Evolutionary conservation across 2,329 filamentous ascomycete genomes (phyloP).

Genomic region (Triangularia setosa): DNA sequence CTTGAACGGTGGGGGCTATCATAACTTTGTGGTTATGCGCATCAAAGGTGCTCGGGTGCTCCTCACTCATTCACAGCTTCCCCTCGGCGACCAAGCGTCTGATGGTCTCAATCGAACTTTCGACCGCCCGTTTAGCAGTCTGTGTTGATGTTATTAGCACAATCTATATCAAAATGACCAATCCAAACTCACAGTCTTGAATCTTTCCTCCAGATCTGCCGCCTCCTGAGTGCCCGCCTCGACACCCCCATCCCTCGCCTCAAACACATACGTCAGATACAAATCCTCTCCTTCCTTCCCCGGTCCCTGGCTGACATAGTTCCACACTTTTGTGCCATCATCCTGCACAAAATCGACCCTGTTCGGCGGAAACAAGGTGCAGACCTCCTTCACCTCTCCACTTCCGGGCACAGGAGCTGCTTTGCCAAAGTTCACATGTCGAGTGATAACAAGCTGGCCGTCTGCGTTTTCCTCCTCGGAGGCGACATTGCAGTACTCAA

Average conservation of each 20-base stretch:
- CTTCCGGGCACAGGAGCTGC: background rate
- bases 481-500: slow-evolving; percentile 25
- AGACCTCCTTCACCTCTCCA: slow-evolving; percentile 28
- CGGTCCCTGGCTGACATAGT: slow-evolving; percentile 26
- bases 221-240: slow-evolving; percentile 17
- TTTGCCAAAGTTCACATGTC: slow-evolving; percentile 4
- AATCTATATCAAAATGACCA: background rate
- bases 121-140: slow-evolving; percentile 29
- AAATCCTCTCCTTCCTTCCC: slow-evolving; percentile 22
- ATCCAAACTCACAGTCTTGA: slow-evolving; percentile 19
- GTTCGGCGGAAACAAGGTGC: slow-evolving; percentile 29
- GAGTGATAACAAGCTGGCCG: slow-evolving; percentile 10
- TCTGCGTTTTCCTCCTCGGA: slow-evolving; percentile 18
- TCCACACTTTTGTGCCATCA: slow-evolving; percentile 32
- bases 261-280: slow-evolving; percentile 34
- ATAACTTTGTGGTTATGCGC: no score
- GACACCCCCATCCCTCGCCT: slow-evolving; percentile 28
- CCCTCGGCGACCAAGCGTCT: slow-evolving; percentile 25
- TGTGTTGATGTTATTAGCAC: slow-evolving; percentile 8
- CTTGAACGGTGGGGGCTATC: no score
- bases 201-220: slow-evolving; percentile 16
- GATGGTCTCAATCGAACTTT: slow-evolving; percentile 27
- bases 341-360: slow-evolving; percentile 32
- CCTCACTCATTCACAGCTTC: slow-evolving; percentile 1
- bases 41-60: no score